These are phyloP conservation scores for Sesbania bispinosa DNA, from an alignment of 306 rosid species.

Conservation along the genomic window DNA sequence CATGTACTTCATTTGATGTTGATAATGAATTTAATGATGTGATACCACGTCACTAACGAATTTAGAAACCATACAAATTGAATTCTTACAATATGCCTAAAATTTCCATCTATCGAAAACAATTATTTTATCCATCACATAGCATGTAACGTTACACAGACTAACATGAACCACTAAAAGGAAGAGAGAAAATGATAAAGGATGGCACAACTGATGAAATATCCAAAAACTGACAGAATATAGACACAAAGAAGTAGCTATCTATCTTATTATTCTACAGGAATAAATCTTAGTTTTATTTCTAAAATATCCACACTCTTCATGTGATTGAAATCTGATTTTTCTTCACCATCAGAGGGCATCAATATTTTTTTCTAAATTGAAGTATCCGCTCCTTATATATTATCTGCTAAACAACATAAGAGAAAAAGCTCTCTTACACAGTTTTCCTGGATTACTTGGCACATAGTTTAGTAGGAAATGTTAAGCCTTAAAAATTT, in stretches of 20 bases:
- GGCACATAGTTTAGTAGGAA: background rate
- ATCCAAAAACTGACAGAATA: background rate
- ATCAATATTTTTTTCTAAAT: background rate
- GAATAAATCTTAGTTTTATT: background rate
- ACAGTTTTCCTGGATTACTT: background rate
- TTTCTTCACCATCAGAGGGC: background rate
- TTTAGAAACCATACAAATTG: background rate
- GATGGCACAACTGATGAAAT: background rate
- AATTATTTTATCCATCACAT: background rate
- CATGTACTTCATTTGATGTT: background rate
- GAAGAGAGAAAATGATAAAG: background rate
- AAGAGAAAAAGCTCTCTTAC: background rate
- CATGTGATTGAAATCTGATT: background rate
- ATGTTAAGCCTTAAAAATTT: background rate
- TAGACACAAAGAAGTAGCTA: constrained; percentile 5
- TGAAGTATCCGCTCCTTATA: background rate
- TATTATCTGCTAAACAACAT: background rate
- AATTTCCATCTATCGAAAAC: background rate
- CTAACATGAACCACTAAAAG: background rate
- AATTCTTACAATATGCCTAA: background rate
- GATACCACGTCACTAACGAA: background rate
- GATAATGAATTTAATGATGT: background rate
- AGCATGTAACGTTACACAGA: background rate
- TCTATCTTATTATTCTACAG: background rate
- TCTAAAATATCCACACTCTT: background rate